Percentiles rank a stretch among this genome's conserved stretches.
Conservation (phyloP, 1,284 basidiomycete genomes). For the Heterobasidion parviporum region DNA sequence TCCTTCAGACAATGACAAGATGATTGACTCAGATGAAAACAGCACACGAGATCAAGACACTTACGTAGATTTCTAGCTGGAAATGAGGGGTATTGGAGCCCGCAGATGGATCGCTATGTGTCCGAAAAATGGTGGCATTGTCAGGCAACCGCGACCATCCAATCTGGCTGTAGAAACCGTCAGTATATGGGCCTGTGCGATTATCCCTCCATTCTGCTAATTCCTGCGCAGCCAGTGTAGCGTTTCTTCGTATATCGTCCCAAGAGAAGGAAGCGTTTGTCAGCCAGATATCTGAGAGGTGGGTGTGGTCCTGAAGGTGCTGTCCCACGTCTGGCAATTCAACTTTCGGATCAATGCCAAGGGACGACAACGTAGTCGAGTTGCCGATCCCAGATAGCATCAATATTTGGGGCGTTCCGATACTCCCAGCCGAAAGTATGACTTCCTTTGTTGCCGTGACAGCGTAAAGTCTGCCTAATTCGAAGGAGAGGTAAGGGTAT, state of each 20-base stretch:
- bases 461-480: background rate
- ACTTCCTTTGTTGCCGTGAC: conserved; percentile 29
- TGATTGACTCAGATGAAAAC: too few relatives aligned
- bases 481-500: background rate
- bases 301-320: conserved; percentile 29
- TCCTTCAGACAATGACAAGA: too few relatives aligned
- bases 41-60: background rate
- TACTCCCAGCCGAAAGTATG: conserved; percentile 35
- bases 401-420: conserved; percentile 35
- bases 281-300: conserved; percentile 9
- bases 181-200: conserved; percentile 9
- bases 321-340: conserved; percentile 28
- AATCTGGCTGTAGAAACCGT: conserved; percentile 9
- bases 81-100: conserved; percentile 18
- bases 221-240: conserved; percentile 6
- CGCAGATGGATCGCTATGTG: conserved; percentile 25
- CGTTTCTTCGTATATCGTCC: conserved; percentile 11
- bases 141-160: conserved; percentile 22
- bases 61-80: conserved; percentile 8
- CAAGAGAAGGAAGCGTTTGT: conserved; percentile 7
- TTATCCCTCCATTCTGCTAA: conserved; percentile 11
- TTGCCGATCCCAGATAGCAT: conserved; percentile 37
- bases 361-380: conserved; percentile 15
- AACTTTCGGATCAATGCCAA: conserved; percentile 20
- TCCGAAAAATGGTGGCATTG: conserved; percentile 21